Conservation (phyloP, 805 yeast genomes). For the Saccharomycopsis babjevae region DNA sequence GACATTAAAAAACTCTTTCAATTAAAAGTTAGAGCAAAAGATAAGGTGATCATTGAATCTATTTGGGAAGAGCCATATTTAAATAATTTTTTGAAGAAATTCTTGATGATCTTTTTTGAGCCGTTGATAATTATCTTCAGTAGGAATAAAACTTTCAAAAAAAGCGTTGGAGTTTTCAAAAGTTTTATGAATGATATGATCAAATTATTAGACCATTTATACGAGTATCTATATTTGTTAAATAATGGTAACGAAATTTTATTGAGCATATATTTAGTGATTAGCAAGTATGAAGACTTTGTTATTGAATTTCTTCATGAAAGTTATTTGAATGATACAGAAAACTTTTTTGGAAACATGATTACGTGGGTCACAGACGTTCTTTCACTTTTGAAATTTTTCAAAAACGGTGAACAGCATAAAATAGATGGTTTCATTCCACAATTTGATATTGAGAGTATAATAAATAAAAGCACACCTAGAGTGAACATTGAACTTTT, state of each 20-base stretch:
- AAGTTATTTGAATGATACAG: constrained; percentile 68
- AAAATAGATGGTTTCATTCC: background rate
- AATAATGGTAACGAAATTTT: constrained; percentile 52
- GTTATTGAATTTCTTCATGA: constrained; percentile 71
- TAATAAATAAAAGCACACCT: constrained; percentile 7
- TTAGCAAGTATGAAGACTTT: constrained; percentile 62
- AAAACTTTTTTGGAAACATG: constrained; percentile 59
- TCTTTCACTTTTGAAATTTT: constrained; percentile 50
- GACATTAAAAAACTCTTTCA: constrained; percentile 10
- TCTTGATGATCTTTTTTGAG: constrained; percentile 62
- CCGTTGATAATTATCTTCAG: constrained; percentile 57
- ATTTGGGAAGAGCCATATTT: constrained; percentile 82
- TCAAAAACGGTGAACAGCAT: constrained; percentile 28
- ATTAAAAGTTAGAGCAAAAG: constrained; percentile 36
- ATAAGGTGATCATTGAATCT: constrained; percentile 63
- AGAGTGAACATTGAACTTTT: constrained; percentile 25
- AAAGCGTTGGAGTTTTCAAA: constrained; percentile 54
- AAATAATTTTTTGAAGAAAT: constrained; percentile 61
- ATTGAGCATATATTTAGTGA: constrained; percentile 50
- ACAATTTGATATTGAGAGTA: constrained; percentile 8
- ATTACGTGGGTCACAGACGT: constrained; percentile 66
- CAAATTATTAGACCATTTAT: constrained; percentile 39
- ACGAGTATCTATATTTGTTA: constrained; percentile 38
- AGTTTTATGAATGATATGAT: constrained; percentile 60
- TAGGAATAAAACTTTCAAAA: constrained; percentile 53